Conservation (phyloP, 331 rosid genomes). For the Stylosanthes scabra region DNA sequence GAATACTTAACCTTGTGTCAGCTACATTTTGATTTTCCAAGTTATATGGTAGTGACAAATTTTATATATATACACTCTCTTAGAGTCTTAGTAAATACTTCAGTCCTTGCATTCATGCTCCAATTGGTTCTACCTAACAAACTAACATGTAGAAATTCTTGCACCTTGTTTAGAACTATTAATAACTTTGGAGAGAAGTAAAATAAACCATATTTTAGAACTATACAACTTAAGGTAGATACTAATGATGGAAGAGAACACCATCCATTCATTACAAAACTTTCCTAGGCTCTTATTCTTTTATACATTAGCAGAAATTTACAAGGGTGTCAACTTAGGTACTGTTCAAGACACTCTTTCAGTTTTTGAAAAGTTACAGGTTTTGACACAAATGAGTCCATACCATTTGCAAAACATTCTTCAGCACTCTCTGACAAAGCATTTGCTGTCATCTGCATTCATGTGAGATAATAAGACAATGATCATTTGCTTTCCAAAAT, state of each 20-base stretch:
- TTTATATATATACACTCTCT: background rate
- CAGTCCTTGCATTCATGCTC: slow-evolving; percentile 6
- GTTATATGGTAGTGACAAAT: slow-evolving; percentile 14
- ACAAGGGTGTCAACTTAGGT: slow-evolving; percentile 53
- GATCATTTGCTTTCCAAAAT: slow-evolving; percentile 17
- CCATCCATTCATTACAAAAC: slow-evolving; percentile 70
- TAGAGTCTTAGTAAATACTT: slow-evolving; percentile 1
- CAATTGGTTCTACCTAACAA: slow-evolving; percentile 16
- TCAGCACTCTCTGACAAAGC: slow-evolving; percentile 88
- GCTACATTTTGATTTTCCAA: background rate
- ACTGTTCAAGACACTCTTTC: slow-evolving; percentile 65
- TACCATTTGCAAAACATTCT: slow-evolving; percentile 81
- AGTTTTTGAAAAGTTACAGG: slow-evolving; percentile 79
- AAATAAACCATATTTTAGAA: slow-evolving; percentile 19
- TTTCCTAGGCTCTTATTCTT: slow-evolving; percentile 61
- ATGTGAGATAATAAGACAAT: background rate
- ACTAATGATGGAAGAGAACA: slow-evolving; percentile 41
- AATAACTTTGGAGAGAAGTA: slow-evolving; percentile 4
- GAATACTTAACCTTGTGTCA: background rate
- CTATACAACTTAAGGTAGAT: slow-evolving; percentile 51
- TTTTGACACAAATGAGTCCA: slow-evolving; percentile 90
- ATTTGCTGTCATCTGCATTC: slow-evolving; percentile 88
- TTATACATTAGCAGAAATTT: slow-evolving; percentile 53
- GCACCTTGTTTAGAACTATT: slow-evolving; percentile 19
- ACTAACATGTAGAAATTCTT: slow-evolving; percentile 18